Base-by-base conservation (phyloP, 441 rosid species). In the Pelargonium australe region DNA sequence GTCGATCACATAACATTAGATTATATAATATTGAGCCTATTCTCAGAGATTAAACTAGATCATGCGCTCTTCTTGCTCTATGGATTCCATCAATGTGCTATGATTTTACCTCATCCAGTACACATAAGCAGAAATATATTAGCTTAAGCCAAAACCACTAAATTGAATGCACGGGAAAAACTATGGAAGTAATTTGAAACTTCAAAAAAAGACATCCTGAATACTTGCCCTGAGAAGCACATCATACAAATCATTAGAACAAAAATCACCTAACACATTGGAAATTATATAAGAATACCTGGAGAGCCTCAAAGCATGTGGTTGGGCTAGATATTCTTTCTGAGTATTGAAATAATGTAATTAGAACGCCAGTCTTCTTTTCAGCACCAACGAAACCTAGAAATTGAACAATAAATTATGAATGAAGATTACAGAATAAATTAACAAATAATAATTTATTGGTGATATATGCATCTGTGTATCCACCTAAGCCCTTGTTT, bases 301-400 rank as follows among this genome's bases (percentile, higher is more conserved):
- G 96, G 70, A 94, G 89, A 69, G 97, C 83, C 85, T 91, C 99
- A 81, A 89, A 75, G 83, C 93, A 89, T 70, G 82, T 80, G 61
- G 87, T 66, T 71, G 89, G 80, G 70, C 76, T 85, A 70, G 74
- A 78, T 68, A 78, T 68, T 68, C 75, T 75, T 76, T 83, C 85
- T 14, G 92, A 89, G 76, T 79, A 80, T 62, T 62, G 80, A 79
- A 87, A 80, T 70, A 91, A 76, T 51, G 84, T 84, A 65, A 55
- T 74, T 65, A 94, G 83, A 78, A 88, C 84, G 74, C 90, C 89
- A 0, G 85, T 64, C 58, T 69, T 85, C 85, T 74, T 79, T 61
- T 77, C 82, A 75, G 81, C 73, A 77, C 61, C 87, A 73, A 25
- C 65, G 34, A 25, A 82, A 79, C 87, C 98, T 91, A 88, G 77